Evolutionary conservation across 306 rosid genomes (phyloP), one percentile per base, ranked within the genome.

Genomic region (Herpetospermum pedunculosum): DNA sequence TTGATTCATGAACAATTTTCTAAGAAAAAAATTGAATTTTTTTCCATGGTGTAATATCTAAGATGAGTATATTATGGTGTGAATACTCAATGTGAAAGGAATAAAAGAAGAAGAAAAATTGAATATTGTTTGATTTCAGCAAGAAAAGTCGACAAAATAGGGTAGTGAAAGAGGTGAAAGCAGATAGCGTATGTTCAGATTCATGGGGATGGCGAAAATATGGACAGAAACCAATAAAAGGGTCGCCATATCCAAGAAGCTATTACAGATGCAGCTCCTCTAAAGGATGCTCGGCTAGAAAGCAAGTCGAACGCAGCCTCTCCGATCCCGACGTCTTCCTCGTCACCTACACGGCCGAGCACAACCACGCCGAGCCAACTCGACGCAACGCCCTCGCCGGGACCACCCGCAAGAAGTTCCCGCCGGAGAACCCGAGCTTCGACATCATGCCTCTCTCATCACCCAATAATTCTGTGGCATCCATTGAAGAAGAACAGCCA

Each of bases 161-260:
- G 49, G 85, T 81, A 53, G 87, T 89, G 84, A 86, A 88, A 82
- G 73, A 89, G 74, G 92, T 89, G 23, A 81, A 29, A 74, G 89
- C 76, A 28, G 88, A 87, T 53, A 86, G 85, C 15, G 37, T 84
- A 0, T 62, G 83, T 12, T 82, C 88, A 6, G 99, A 94, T 50
- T 71, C 81, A 70, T 91, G 99, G 99, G 90, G 95, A 44, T 94
- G 99, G 99, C 77, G 99, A 14, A 94, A 94, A 81, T 94, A 94
- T 53, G 99, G 99, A 50, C 99, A 94, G 72, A 94, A 94, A 77
- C 97, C 99, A 9, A 94, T 94, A 8, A 94, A 94, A 80, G 99
- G 99, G 9, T 91, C 99, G 5, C 95, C 97, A 0, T 85, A 89
- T 81, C 99, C 99, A 0, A 84, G 99, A 57, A 94, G 99, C 81